Base-by-base conservation (phyloP, 768 basidiomycete genomes). In the Ephemerocybe angulata region DNA sequence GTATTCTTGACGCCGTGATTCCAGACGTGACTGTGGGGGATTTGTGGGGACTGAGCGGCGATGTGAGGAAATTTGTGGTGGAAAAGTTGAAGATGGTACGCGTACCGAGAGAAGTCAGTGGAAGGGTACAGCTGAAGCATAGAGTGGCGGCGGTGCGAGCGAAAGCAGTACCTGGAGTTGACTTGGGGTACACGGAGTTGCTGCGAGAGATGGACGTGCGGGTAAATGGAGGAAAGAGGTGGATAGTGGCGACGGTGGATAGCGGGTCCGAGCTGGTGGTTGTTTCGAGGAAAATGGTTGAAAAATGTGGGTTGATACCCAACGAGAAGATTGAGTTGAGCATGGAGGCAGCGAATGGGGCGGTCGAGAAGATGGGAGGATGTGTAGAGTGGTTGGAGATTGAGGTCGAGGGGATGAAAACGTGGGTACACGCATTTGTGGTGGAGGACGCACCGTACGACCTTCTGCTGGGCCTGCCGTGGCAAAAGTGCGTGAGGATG, bases 221-320 rank as follows among this genome's bases (percentile, higher is more conserved):
- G 12, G 49, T 61, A 7, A 43, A n/a, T 22, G 58, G 56, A 24
- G 29, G 17, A 29, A 3, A 29, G 21, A 17, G 59, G 43, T n/a
- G 17, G 52, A 53, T 40, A 19, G 55, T 31, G 59, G 52, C n/a
- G 22, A 48, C 60, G 21, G 27, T 63, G 28, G 58, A 62, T 38
- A 58, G 63, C 7, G 51, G 64, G 17, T 67, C 60, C 7, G 62
- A 68, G 40, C 66, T 67, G 13, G 63, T 69, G 19, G 50, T 69
- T 3, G 53, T 69, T 1, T 3, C 54, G 2, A 55, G 58, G 17
- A 62, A 67, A 25, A 24, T 61, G 21, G 63, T 27, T 2, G 11
- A 50, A 40, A 56, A 56, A 54, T 17, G 57, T 42, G n/a, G 53
- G 21, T 2, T 62, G 6, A 22, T 22, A 4, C 38, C 63, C 13